Conservation (phyloP, 2,329 filamentous ascomycete genomes). For the Sarocladium brachiariae region DNA sequence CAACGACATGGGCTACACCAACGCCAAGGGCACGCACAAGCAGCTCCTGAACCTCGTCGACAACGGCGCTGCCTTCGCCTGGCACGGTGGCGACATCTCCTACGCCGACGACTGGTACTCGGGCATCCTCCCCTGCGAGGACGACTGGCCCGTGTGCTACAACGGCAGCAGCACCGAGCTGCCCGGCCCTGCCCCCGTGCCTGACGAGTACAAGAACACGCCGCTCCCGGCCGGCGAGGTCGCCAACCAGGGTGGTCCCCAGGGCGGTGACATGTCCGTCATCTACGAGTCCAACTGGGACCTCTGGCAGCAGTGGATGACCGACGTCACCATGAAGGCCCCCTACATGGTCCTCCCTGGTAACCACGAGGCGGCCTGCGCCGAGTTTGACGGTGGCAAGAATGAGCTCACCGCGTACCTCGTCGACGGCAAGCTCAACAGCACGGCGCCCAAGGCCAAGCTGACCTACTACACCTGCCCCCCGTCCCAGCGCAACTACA, state of each 20-base stretch:
- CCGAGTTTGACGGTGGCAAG: constrained; percentile 28
- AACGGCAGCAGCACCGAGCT: constrained; percentile 40
- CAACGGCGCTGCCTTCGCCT: constrained; percentile 26
- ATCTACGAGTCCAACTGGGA: constrained; percentile 18
- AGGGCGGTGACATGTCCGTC: constrained; percentile 5
- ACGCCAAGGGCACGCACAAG: constrained; percentile 48
- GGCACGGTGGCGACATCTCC: constrained; percentile 48
- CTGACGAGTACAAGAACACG: background rate
- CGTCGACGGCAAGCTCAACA: constrained; percentile 2
- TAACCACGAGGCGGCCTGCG: constrained; percentile 52
- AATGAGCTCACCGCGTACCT: background rate
- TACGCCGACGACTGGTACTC: constrained; percentile 54
- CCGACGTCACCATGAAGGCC: constrained; percentile 43
- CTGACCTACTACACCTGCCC: constrained; percentile 32
- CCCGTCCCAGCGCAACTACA: constrained; percentile 52
- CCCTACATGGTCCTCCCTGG: constrained; percentile 38
- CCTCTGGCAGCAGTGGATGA: constrained; percentile 36
- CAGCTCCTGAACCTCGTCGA: constrained; percentile 2
- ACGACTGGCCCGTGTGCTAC: constrained; percentile 45
- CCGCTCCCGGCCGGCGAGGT: background rate
- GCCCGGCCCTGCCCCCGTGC: background rate
- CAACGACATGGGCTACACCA: constrained; percentile 45
- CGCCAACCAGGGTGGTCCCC: background rate
- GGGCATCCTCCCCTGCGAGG: constrained; percentile 36
- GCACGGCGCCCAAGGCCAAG: background rate